Evolutionary conservation across 371 early-diverging fungal species (phyloP).

Genomic region (Coemansia sp.): DNA sequence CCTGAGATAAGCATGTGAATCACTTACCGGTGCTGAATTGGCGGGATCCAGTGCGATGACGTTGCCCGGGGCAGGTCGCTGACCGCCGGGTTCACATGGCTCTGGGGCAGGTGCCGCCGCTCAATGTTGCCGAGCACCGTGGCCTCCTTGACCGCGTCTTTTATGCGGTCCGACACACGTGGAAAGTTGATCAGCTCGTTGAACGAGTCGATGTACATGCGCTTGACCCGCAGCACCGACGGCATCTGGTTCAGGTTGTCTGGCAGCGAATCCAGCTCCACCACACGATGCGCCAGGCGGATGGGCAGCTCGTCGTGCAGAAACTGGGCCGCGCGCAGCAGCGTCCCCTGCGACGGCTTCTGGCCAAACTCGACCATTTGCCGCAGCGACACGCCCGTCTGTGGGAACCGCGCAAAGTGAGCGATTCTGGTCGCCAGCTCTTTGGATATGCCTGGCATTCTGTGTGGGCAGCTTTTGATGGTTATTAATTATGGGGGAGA

Average conservation of each 20-base stretch:
- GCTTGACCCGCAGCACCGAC: slow-evolving; percentile 85
- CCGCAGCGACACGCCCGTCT: slow-evolving; percentile 86
- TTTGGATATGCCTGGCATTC: slow-evolving; percentile 46
- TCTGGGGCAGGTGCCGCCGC: slow-evolving; percentile 34
- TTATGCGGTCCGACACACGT: slow-evolving; percentile 51
- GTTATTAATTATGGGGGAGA: neutral
- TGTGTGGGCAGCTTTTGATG: neutral
- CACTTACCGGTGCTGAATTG: slow-evolving; percentile 50
- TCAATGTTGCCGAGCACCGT: slow-evolving; percentile 23
- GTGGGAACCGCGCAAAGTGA: slow-evolving; percentile 77
- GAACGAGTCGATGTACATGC: slow-evolving; percentile 95
- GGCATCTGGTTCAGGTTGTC: slow-evolving; percentile 84
- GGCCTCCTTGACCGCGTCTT: slow-evolving; percentile 31
- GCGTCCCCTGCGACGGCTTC: slow-evolving; percentile 62
- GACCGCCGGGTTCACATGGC: slow-evolving; percentile 27
- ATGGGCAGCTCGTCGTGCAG: slow-evolving; percentile 93
- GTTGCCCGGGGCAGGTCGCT: slow-evolving; percentile 16
- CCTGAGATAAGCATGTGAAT: slow-evolving; percentile 1
- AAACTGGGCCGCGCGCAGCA: slow-evolving; percentile 90
- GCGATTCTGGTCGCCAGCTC: slow-evolving; percentile 70
- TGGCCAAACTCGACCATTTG: slow-evolving; percentile 94
- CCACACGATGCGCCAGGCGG: slow-evolving; percentile 93
- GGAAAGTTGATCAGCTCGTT: slow-evolving; percentile 66
- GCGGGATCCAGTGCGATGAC: slow-evolving; percentile 43
- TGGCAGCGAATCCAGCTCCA: slow-evolving; percentile 92